A percentile compares a stretch with the other conserved stretches of the same genome.
Conservation (phyloP, 2,329 filamentous ascomycete genomes). For the Tolypocladium pustulatum region DNA sequence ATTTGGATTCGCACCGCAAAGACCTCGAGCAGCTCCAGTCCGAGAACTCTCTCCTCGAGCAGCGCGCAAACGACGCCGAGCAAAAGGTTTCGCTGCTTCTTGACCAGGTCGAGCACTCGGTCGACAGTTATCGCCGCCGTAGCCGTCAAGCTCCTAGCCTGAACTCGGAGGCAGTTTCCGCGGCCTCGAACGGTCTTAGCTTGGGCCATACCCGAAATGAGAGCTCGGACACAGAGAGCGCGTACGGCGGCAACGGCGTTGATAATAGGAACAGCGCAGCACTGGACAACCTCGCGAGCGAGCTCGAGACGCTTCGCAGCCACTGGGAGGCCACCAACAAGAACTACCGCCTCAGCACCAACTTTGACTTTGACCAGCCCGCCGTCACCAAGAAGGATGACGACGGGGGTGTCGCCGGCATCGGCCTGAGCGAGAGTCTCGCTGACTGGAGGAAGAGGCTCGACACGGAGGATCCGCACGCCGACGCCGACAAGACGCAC, state of each 20-base stretch:
- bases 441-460: conserved; percentile 73
- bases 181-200: conserved; percentile 23
- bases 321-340: conserved; percentile 97
- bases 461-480: conserved; percentile 38
- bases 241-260: conserved; percentile 43
- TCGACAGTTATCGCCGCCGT: conserved; percentile 85
- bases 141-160: conserved; percentile 47
- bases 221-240: conserved; percentile 50
- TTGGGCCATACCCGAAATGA: conserved; percentile 39
- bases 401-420: conserved; percentile 26
- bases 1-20: conserved; percentile 48
- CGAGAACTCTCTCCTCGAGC: conserved; percentile 73
- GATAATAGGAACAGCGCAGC: conserved; percentile 53
- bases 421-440: conserved; percentile 58
- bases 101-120: conserved; percentile 87
- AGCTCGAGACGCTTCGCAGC: conserved; percentile 78
- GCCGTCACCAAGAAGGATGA: conserved; percentile 30
- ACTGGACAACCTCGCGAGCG: conserved; percentile 81
- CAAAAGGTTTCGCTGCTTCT: conserved; percentile 86
- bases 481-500: conserved; percentile 17
- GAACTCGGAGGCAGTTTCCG: conserved; percentile 30
- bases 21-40: conserved; percentile 74
- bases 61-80: conserved; percentile 80
- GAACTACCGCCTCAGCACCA: conserved; percentile 81
- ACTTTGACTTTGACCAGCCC: conserved; percentile 68